Conservation (phyloP, 441 rosid species). For the Populus hybrid region DNA sequence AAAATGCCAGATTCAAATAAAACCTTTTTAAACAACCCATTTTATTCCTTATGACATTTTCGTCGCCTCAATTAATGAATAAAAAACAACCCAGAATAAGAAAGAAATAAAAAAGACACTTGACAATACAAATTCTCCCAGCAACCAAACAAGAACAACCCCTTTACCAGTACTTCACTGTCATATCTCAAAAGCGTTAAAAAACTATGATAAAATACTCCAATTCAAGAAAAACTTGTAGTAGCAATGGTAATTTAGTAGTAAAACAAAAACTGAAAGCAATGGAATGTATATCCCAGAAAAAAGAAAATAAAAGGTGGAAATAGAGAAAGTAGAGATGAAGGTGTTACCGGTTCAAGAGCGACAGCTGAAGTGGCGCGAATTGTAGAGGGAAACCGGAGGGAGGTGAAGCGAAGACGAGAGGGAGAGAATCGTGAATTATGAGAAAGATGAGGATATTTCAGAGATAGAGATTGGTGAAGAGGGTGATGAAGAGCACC, state of each 20-base stretch:
- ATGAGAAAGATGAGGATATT: slow-evolving; percentile 35
- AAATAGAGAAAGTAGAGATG: not conserved
- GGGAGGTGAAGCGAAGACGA: slow-evolving; percentile 36
- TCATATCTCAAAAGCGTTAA: not conserved
- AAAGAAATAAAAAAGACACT: not conserved
- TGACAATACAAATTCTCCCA: too few species aligned
- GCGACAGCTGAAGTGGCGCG: slow-evolving; percentile 38
- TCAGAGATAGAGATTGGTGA: slow-evolving; percentile 35
- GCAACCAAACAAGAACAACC: not conserved
- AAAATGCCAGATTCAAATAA: not conserved
- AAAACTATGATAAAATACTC: not conserved
- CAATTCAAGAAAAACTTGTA: not conserved
- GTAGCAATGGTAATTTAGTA: not conserved
- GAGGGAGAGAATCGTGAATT: slow-evolving; percentile 27
- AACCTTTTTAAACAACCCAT: not conserved
- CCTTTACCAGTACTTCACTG: not conserved
- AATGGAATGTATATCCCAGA: not conserved
- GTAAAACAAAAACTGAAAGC: not conserved
- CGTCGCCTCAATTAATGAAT: not conserved
- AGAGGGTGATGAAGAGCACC: slow-evolving; percentile 31
- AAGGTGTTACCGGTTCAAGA: slow-evolving; percentile 35
- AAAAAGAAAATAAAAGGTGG: not conserved
- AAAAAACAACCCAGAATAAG: not conserved
- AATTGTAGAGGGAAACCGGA: slow-evolving; percentile 29
- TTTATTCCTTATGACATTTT: not conserved